A percentile compares a stretch with the other conserved stretches of the same genome.
These are phyloP conservation scores for Chondrus crispus DNA, from an alignment of 23 red algal genomes.

Conservation along the genomic window DNA sequence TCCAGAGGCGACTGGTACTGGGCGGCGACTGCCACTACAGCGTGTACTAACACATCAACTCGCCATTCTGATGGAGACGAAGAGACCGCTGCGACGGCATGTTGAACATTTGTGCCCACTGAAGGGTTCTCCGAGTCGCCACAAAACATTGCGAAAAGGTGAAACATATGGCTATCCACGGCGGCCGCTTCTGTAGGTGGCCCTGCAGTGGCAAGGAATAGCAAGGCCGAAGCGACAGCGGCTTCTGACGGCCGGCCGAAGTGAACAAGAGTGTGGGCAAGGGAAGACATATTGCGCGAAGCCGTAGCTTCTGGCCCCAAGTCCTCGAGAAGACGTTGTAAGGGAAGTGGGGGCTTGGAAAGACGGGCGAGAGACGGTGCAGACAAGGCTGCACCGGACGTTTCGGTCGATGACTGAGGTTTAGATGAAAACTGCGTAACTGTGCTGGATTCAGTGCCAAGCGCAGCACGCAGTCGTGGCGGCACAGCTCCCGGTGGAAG, in stretches of 20 bases:
- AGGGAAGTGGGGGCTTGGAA: neutral
- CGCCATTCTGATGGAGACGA: slow-evolving; percentile 46
- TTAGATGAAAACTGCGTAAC: neutral
- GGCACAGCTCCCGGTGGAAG: slow-evolving; percentile 32
- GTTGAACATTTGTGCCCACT: slow-evolving; percentile 22
- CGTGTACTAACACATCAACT: slow-evolving; percentile 63
- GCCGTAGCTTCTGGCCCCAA: slow-evolving; percentile 55
- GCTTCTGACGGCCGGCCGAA: slow-evolving; percentile 60
- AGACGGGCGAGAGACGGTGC: neutral
- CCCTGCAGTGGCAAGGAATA: slow-evolving; percentile 49
- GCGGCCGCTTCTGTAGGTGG: neutral
- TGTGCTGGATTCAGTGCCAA: neutral
- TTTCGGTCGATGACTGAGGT: neutral
- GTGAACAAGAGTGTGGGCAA: slow-evolving; percentile 27
- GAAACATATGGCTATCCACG: slow-evolving; percentile 52
- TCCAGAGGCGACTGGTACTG: slow-evolving; percentile 47
- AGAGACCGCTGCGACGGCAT: slow-evolving; percentile 14
- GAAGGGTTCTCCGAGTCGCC: slow-evolving; percentile 37
- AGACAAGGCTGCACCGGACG: neutral
- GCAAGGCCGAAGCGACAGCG: slow-evolving; percentile 38
- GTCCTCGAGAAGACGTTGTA: slow-evolving; percentile 45
- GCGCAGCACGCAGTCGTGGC: slow-evolving; percentile 21
- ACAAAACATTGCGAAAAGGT: slow-evolving; percentile 50
- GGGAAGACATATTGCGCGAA: slow-evolving; percentile 42
- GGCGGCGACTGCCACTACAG: slow-evolving; percentile 15